These are phyloP conservation scores for Apiospora aurea DNA, from an alignment of 2,329 filamentous ascomycete species.

Conservation along the genomic window DNA sequence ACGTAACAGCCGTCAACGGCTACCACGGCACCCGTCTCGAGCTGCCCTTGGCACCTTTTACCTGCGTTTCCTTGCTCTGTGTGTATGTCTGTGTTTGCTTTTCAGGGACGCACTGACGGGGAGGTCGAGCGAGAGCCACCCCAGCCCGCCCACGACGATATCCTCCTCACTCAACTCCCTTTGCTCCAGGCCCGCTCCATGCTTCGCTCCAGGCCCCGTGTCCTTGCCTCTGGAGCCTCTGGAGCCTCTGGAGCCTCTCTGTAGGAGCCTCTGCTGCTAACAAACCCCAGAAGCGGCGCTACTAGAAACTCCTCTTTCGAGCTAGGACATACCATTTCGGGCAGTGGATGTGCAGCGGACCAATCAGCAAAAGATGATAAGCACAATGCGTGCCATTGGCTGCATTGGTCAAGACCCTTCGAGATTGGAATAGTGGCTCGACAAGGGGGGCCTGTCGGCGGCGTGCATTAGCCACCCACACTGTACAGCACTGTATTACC, in stretches of 20 bases:
- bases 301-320: neutral
- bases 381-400: neutral
- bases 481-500: constrained; percentile 18
- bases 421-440: constrained; percentile 18
- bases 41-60: constrained; percentile 6
- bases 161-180: neutral
- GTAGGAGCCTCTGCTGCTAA: neutral
- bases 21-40: constrained; percentile 5
- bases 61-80: neutral
- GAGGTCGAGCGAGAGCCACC: neutral
- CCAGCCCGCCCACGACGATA: neutral
- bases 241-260: no score
- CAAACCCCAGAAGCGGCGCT: neutral
- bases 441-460: constrained; percentile 3
- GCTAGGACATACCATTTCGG: constrained; percentile 21
- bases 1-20: constrained; percentile 15
- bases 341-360: neutral
- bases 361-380: constrained; percentile 17
- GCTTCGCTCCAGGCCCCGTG: neutral
- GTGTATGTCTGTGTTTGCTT: neutral
- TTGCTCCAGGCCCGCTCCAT: neutral
- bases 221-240: no score
- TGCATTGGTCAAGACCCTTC: neutral
- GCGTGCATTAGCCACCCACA: neutral
- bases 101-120: neutral